Evolutionary conservation across 768 basidiomycete species (phyloP).

Genomic region (Kwoniella sp.): DNA sequence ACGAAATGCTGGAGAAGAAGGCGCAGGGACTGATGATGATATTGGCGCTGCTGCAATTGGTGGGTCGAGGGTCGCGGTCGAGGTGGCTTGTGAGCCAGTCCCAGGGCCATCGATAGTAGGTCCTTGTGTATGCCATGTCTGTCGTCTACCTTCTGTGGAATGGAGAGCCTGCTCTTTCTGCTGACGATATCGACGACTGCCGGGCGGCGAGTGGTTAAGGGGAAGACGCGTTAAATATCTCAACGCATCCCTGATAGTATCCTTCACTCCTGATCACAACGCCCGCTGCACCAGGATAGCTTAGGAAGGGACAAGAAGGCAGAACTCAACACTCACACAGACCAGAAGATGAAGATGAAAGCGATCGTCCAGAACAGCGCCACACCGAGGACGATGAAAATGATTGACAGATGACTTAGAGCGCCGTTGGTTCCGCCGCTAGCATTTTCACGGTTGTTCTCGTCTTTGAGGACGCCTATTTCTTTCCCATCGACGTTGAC

Average conservation of each 20-base stretch:
- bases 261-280: too few species aligned
- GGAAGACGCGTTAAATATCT: too few species aligned
- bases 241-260: too few species aligned
- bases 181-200: background rate
- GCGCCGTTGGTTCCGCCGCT: too few species aligned
- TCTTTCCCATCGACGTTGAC: background rate
- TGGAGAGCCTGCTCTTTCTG: background rate
- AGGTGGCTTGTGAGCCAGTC: background rate
- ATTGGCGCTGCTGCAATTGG: too few species aligned
- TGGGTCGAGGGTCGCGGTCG: background rate
- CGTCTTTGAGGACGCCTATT: background rate
- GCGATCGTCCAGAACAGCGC: constrained; percentile 3
- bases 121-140: constrained; percentile 3
- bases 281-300: too few species aligned
- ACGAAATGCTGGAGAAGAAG: background rate
- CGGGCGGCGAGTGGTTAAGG: background rate
- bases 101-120: too few species aligned
- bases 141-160: constrained; percentile 7
- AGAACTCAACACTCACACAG: background rate
- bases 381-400: constrained; percentile 1
- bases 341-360: background rate
- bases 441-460: background rate
- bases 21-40: too few species aligned
- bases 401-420: background rate
- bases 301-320: too few species aligned